These are phyloP conservation scores for Cupressus sempervirens DNA, from an alignment of 75 land plant species.

Conservation along the genomic window DNA sequence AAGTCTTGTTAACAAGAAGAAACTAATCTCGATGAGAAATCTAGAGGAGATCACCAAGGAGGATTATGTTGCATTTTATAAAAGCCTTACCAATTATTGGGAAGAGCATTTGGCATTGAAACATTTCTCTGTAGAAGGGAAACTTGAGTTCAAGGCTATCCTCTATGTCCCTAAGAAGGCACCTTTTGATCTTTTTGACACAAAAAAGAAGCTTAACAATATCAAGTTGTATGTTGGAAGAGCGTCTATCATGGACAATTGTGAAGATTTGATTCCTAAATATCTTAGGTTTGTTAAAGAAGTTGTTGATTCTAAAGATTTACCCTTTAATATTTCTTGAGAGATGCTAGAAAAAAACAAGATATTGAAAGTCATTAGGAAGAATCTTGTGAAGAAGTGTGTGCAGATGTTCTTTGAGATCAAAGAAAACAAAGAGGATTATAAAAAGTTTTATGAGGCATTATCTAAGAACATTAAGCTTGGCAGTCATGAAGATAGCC, in stretches of 20 bases:
- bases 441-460: slow-evolving; percentile 58
- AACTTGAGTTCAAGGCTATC: too few species aligned
- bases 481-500: slow-evolving; percentile 72
- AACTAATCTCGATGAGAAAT: slow-evolving; percentile 84
- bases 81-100: slow-evolving; percentile 65
- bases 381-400: slow-evolving; percentile 80
- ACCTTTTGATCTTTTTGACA: too few species aligned
- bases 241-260: slow-evolving; percentile 86
- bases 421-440: slow-evolving; percentile 70
- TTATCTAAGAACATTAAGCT: slow-evolving; percentile 71
- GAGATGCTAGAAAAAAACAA: slow-evolving; percentile 81
- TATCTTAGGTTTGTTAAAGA: slow-evolving; percentile 74
- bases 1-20: slow-evolving; percentile 70
- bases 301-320: slow-evolving; percentile 68
- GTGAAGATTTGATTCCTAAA: slow-evolving; percentile 79
- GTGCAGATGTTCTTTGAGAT: slow-evolving; percentile 71
- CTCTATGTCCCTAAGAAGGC: too few species aligned
- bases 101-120: slow-evolving; percentile 77
- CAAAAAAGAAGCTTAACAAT: too few species aligned
- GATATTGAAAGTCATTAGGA: slow-evolving; percentile 75
- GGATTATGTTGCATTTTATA: slow-evolving; percentile 73
- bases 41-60: slow-evolving; percentile 73
- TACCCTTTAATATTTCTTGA: slow-evolving; percentile 75
- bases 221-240: slow-evolving; percentile 68
- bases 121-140: slow-evolving; percentile 88